A percentile compares a stretch with the other conserved stretches of the same genome.
phyloP scores from a whole-genome alignment of 1,284 basidiomycete species.

The Schizophyllum amplum region DNA sequence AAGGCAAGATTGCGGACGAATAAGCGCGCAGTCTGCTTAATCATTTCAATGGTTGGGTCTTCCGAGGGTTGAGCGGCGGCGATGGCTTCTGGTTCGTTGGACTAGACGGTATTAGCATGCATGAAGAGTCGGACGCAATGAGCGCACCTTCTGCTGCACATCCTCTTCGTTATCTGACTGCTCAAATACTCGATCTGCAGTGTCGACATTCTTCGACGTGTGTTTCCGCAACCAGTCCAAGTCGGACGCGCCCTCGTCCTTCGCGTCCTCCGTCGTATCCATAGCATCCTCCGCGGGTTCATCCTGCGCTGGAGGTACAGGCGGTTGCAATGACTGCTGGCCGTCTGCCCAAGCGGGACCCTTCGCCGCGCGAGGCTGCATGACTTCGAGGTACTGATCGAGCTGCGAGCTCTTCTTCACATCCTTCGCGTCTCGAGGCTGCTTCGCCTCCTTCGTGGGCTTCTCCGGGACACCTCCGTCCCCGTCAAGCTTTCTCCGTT shows the following conservation, averaged over 20 bases:
- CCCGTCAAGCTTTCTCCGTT: background rate
- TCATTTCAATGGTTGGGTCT: slow-evolving; percentile 51
- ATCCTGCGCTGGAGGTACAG: slow-evolving; percentile 2
- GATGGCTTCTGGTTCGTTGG: slow-evolving; percentile 5
- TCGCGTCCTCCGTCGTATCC: slow-evolving; percentile 9
- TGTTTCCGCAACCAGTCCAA: slow-evolving; percentile 70
- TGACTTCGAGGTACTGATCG: slow-evolving; percentile 55
- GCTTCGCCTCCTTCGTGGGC: slow-evolving; percentile 9
- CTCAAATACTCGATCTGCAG: slow-evolving; percentile 42
- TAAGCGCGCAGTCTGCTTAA: slow-evolving; percentile 73
- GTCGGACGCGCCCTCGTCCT: slow-evolving; percentile 41
- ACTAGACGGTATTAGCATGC: background rate
- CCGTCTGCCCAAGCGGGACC: slow-evolving; percentile 63
- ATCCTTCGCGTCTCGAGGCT: slow-evolving; percentile 12
- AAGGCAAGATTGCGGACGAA: slow-evolving; percentile 93
- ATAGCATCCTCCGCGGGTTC: slow-evolving; percentile 7
- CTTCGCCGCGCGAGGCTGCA: slow-evolving; percentile 51
- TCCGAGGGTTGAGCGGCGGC: slow-evolving; percentile 17
- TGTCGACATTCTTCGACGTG: slow-evolving; percentile 45
- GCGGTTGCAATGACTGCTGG: slow-evolving; percentile 18
- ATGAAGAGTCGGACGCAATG: background rate
- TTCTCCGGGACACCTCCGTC: slow-evolving; percentile 2
- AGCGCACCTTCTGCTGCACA: slow-evolving; percentile 10
- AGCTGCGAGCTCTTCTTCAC: slow-evolving; percentile 26
- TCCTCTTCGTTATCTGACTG: slow-evolving; percentile 50